Evolutionary conservation across 2,329 filamentous ascomycete species (phyloP).

Genomic region (Exophiala sideris): DNA sequence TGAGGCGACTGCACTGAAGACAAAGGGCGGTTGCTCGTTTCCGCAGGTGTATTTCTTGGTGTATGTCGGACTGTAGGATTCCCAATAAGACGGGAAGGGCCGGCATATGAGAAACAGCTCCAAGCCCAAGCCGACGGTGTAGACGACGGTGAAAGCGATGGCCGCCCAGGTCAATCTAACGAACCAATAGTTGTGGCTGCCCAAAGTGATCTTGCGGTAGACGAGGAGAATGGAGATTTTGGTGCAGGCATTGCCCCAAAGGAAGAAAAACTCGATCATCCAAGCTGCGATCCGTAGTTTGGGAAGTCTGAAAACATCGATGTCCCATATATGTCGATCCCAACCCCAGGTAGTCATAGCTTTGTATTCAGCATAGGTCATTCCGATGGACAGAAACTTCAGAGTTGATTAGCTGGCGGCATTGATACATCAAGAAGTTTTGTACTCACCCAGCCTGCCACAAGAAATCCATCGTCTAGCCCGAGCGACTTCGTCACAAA

Average conservation of each 20-base stretch:
- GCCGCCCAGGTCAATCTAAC: slow-evolving; percentile 15
- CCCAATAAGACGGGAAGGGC: slow-evolving; percentile 15
- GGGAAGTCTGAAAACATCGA: slow-evolving; percentile 5
- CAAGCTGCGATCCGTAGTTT: slow-evolving; percentile 15
- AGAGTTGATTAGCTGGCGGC: neutral
- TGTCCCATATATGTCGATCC: slow-evolving; percentile 20
- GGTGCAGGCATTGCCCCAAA: slow-evolving; percentile 15
- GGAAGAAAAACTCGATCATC: slow-evolving; percentile 21
- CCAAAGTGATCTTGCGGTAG: slow-evolving; percentile 16
- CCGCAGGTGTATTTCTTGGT: slow-evolving; percentile 10
- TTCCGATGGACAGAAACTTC: slow-evolving; percentile 18
- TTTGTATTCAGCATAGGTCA: slow-evolving; percentile 15
- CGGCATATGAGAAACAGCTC: slow-evolving; percentile 15
- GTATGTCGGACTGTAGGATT: slow-evolving; percentile 14
- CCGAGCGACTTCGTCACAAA: slow-evolving; percentile 7
- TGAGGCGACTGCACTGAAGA: slow-evolving; percentile 15
- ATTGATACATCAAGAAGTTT: neutral
- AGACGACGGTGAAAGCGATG: slow-evolving; percentile 13
- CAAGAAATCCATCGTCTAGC: slow-evolving; percentile 17
- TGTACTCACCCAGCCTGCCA: slow-evolving; percentile 15
- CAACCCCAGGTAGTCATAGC: slow-evolving; percentile 17
- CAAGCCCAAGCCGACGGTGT: slow-evolving; percentile 9
- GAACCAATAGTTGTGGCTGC: slow-evolving; percentile 17
- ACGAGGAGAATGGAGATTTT: slow-evolving; percentile 19
- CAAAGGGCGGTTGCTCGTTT: slow-evolving; percentile 13